These are phyloP conservation scores for Aureoboletus auriporus DNA, from an alignment of 768 basidiomycete species.

Conservation along the genomic window DNA sequence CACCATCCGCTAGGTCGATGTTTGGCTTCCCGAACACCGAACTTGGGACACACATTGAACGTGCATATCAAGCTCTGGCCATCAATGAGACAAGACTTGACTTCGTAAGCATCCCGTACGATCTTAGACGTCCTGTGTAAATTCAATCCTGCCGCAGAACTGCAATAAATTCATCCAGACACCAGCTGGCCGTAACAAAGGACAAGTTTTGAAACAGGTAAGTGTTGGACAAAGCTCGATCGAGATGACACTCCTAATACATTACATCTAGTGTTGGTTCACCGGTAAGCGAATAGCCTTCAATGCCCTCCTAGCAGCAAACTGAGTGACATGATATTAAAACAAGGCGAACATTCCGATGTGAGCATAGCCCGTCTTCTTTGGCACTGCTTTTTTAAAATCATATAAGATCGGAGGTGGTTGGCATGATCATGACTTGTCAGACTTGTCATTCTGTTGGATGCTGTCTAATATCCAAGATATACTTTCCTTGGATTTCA, in stretches of 20 bases:
- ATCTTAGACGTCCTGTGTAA: background rate
- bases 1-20: slow-evolving; percentile 42
- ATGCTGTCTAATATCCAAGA: slow-evolving; percentile 58
- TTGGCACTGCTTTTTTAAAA: background rate
- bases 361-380: slow-evolving; percentile 2
- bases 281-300: slow-evolving; percentile 39
- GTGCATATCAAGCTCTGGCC: slow-evolving; percentile 68
- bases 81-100: slow-evolving; percentile 63
- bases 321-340: slow-evolving; percentile 7
- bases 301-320: background rate
- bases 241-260: slow-evolving; percentile 3
- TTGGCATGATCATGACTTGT: slow-evolving; percentile 61
- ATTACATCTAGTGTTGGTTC: slow-evolving; percentile 59
- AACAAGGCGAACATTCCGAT: slow-evolving; percentile 28
- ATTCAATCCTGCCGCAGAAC: slow-evolving; percentile 33
- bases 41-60: slow-evolving; percentile 60
- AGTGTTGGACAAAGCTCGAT: slow-evolving; percentile 5
- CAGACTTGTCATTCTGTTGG: slow-evolving; percentile 61
- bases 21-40: slow-evolving; percentile 63
- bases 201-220: slow-evolving; percentile 63
- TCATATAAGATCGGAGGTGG: slow-evolving; percentile 61
- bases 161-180: slow-evolving; percentile 64
- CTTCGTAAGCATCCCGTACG: slow-evolving; percentile 45
- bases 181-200: slow-evolving; percentile 44
- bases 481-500: slow-evolving; percentile 52